Evolutionary conservation across 2,329 filamentous ascomycete species (phyloP), one percentile per base, ranked within the genome.

Genomic region (Chlorencoelia australis): DNA sequence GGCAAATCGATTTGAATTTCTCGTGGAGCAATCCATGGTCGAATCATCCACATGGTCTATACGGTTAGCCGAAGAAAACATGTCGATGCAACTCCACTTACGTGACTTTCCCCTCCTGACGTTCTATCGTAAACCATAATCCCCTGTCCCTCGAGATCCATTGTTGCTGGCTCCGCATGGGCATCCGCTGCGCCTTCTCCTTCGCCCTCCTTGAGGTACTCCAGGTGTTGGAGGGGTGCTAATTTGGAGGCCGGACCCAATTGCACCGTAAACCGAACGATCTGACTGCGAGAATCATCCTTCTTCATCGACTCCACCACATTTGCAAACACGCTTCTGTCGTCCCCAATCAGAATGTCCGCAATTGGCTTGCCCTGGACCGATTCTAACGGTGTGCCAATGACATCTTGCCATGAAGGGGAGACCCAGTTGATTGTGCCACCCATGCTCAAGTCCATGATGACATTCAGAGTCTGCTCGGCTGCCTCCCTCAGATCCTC

Each of bases 11-110:
- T 96, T 46, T 93, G 93, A 54, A 98, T 85, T 65, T 96, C 88
- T 47, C 87, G 76, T 5, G 89, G 83, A 26, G 81, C 73, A 26
- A 87, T 79, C 61, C 87, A 94, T 2, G 89, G 91, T 46, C 91
- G 83, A 49, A 98, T 76, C 87, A 98, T 98, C 91, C 91, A 98
- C 93, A 98, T 98, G 13, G 86, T 94, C 85, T 94, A 51, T 34
- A 31, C 30, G 42, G 48, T 61, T 40, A 61, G 55, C 47, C 50
- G 43, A 26, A 21, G 33, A 30, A 35, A 27, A n/a, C 20, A 33
- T 5, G 39, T 8, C 22, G 19, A 28, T 24, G 13, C 5, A n/a
- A 35, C 27, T 34, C 39, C 37, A 71, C 83, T 68, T 73, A 93
- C 86, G 68, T 96, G 89, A 54, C 85, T 91, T 57, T 91, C 84